phyloP scores from a whole-genome alignment of 495 filamentous ascomycete species.

The Annulohypoxylon moriforme region DNA sequence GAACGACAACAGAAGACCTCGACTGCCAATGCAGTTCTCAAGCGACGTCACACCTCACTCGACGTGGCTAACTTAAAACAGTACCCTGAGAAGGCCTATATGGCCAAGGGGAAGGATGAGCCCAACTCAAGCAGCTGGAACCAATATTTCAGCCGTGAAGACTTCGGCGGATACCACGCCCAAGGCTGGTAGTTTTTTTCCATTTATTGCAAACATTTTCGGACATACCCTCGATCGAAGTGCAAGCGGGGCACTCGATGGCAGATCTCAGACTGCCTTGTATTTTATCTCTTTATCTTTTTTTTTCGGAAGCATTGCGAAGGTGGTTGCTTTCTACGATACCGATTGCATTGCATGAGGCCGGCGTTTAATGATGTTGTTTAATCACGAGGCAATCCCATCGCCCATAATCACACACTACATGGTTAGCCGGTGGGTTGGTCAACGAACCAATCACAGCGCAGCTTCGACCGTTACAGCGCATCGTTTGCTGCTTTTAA shows the following conservation, averaged over 20 bases:
- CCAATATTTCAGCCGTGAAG: slow-evolving; percentile 61
- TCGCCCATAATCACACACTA: slow-evolving; percentile 43
- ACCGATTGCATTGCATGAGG: slow-evolving; percentile 58
- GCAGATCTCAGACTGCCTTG: slow-evolving; percentile 53
- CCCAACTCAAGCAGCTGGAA: slow-evolving; percentile 61
- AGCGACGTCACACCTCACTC: slow-evolving; percentile 90
- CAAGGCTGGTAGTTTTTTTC: slow-evolving; percentile 62
- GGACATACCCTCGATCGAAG: slow-evolving; percentile 43
- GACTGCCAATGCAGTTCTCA: slow-evolving; percentile 87
- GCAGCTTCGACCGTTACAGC: slow-evolving; percentile 49
- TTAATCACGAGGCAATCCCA: slow-evolving; percentile 44
- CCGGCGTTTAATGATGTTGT: slow-evolving; percentile 55
- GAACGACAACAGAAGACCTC: slow-evolving; percentile 75
- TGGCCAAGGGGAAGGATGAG: slow-evolving; percentile 59
- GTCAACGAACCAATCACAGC: slow-evolving; percentile 43
- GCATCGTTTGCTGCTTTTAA: slow-evolving; percentile 36
- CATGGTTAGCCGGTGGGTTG: slow-evolving; percentile 41
- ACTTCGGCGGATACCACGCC: slow-evolving; percentile 62
- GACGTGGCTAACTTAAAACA: slow-evolving; percentile 86
- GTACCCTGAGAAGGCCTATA: slow-evolving; percentile 69
- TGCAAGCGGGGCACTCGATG: slow-evolving; percentile 46
- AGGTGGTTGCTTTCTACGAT: slow-evolving; percentile 53
- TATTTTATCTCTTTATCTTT: slow-evolving; percentile 52
- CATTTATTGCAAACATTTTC: slow-evolving; percentile 22
- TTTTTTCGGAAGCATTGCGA: slow-evolving; percentile 50